phyloP scores from a whole-genome alignment of 305 asterid genomes.

The Fraxinus albicans region DNA sequence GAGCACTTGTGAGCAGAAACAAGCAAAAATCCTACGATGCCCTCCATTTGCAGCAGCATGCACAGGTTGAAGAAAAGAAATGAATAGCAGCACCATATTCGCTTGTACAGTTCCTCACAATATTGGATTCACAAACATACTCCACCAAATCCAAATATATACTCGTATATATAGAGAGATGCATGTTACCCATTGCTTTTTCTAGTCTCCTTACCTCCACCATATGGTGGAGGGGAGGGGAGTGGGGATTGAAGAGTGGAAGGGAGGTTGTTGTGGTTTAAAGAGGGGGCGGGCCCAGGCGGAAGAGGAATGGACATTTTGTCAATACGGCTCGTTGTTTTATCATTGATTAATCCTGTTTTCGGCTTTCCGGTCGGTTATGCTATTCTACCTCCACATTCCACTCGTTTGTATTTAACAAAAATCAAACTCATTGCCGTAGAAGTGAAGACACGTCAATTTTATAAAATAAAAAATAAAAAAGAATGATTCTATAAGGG shows the following conservation, averaged over 20 bases:
- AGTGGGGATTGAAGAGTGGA: background rate
- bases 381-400: slow-evolving; percentile 11
- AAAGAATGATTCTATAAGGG: background rate
- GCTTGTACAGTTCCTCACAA: background rate
- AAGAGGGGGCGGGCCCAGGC: slow-evolving; percentile 35
- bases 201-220: slow-evolving; percentile 6
- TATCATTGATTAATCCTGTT: background rate
- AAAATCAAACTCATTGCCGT: slow-evolving; percentile 15
- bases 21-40: background rate
- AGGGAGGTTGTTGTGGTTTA: slow-evolving; percentile 34
- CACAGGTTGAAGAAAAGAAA: background rate
- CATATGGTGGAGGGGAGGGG: slow-evolving; percentile 18
- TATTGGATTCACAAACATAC: slow-evolving; percentile 28
- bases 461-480: background rate
- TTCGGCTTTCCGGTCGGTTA: slow-evolving; percentile 29
- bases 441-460: slow-evolving; percentile 3
- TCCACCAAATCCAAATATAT: slow-evolving; percentile 32
- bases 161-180: slow-evolving; percentile 3
- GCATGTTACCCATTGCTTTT: slow-evolving; percentile 22
- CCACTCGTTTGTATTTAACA: slow-evolving; percentile 14
- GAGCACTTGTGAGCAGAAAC: background rate
- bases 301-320: slow-evolving; percentile 33
- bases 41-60: slow-evolving; percentile 2
- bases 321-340: slow-evolving; percentile 16
- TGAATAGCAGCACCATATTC: slow-evolving; percentile 18